Conservation (phyloP, 257 asterid species). For the Salvia hispanica region DNA sequence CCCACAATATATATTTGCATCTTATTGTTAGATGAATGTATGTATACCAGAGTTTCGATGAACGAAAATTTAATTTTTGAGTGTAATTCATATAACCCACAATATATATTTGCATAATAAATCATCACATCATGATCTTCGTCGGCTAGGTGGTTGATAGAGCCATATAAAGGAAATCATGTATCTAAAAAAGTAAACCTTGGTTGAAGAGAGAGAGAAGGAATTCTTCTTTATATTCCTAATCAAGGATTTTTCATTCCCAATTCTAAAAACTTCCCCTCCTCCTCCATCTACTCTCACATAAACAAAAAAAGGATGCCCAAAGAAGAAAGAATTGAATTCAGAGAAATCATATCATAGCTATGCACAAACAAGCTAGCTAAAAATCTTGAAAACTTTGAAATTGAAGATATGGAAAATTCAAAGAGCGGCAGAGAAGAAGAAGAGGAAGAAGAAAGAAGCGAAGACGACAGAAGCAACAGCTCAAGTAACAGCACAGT, state of each 20-base stretch:
- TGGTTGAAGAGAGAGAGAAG: conserved; percentile 38
- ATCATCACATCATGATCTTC: conserved; percentile 20
- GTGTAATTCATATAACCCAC: no score
- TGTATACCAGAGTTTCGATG: no score
- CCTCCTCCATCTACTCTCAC: conserved; percentile 49
- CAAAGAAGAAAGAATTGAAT: background rate
- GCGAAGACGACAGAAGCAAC: conserved; percentile 2
- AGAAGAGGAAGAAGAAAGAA: conserved; percentile 31
- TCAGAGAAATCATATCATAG: conserved; percentile 22
- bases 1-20: no score
- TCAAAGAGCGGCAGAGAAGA: conserved; percentile 37
- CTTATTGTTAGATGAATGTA: no score
- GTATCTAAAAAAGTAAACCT: conserved; percentile 30
- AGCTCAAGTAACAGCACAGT: conserved; percentile 90
- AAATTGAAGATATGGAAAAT: conserved; percentile 37
- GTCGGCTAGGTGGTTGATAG: conserved; percentile 30
- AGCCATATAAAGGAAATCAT: conserved; percentile 31
- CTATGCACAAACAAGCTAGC: no score
- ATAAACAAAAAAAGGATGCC: background rate
- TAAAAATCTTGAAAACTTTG: conserved; percentile 4
- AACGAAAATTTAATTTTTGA: no score
- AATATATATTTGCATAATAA: no score
- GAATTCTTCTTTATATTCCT: conserved; percentile 57
- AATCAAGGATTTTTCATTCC: conserved; percentile 69
- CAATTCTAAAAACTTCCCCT: conserved; percentile 72